These are phyloP conservation scores for Cichorium intybus DNA, from an alignment of 140 eudicot species.

Conservation along the genomic window DNA sequence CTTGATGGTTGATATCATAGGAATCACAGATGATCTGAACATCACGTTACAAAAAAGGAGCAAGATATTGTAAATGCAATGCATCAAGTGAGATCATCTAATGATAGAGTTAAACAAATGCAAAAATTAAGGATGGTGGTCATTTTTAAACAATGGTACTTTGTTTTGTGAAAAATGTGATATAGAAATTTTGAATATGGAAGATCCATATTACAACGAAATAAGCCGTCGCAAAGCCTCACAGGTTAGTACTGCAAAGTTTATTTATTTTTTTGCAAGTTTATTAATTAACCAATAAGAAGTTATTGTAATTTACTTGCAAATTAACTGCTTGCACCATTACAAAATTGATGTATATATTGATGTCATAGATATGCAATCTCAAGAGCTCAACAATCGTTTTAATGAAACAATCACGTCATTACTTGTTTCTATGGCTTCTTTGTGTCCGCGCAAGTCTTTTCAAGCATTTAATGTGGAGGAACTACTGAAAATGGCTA, in stretches of 20 bases:
- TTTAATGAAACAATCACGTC: too few species aligned
- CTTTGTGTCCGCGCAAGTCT: too few species aligned
- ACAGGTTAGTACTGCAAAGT: neutral
- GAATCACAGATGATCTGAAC: neutral
- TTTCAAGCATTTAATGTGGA: too few species aligned
- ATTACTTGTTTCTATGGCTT: too few species aligned
- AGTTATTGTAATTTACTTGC: too few species aligned
- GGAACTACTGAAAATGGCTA: too few species aligned
- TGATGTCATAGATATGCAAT: too few species aligned
- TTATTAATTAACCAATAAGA: too few species aligned
- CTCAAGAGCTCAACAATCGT: too few species aligned
- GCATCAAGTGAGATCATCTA: constrained; percentile 8
- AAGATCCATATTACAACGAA: neutral
- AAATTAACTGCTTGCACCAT: too few species aligned
- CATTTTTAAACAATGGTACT: neutral
- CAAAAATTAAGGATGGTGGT: constrained; percentile 23
- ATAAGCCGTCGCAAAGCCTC: neutral
- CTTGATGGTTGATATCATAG: neutral
- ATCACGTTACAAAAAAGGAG: neutral
- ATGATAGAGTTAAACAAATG: constrained; percentile 11
- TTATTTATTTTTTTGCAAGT: too few species aligned
- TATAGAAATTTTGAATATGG: constrained; percentile 4
- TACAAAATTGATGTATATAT: too few species aligned
- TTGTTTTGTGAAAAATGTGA: constrained; percentile 7
- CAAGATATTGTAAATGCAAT: constrained; percentile 28